Conservation (phyloP, 345 rosid genomes). For the thale cress (Arabidopsis thaliana) region DNA sequence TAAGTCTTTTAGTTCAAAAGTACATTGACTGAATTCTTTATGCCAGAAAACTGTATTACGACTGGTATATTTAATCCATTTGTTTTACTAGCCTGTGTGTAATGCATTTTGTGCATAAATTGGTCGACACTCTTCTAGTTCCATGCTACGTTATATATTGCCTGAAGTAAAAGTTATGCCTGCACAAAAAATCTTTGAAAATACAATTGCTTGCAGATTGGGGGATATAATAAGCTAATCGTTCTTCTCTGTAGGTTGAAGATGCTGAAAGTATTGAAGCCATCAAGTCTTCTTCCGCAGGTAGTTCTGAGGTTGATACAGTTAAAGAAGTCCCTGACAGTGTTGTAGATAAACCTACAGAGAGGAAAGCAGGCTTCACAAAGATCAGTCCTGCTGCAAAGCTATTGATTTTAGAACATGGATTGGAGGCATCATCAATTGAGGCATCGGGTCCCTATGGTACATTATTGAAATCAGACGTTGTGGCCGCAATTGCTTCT, state of each 20-base stretch:
- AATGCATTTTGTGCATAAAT: conserved; percentile 17
- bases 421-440: conserved; percentile 78
- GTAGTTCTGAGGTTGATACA: conserved; percentile 53
- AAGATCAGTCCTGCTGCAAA: conserved; percentile 95
- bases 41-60: conserved; percentile 3
- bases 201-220: conserved; percentile 17
- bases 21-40: conserved; percentile 25
- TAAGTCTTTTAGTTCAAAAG: conserved; percentile 39
- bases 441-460: conserved; percentile 84
- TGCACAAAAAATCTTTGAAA: conserved; percentile 5
- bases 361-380: conserved; percentile 54
- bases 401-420: conserved; percentile 72
- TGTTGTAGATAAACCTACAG: conserved; percentile 50
- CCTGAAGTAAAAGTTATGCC: conserved; percentile 23
- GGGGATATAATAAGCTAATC: conserved; percentile 34
- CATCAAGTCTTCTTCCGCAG: conserved; percentile 59
- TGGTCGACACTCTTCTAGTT: conserved; percentile 23
- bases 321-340: conserved; percentile 54
- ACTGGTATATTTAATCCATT: conserved; percentile 7
- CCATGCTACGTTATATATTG: conserved; percentile 7
- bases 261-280: conserved; percentile 72
- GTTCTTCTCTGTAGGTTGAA: conserved; percentile 74
- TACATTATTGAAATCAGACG: conserved; percentile 87
- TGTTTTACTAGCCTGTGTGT: conserved; percentile 33
- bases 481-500: conserved; percentile 76